Evolutionary conservation across 495 filamentous ascomycete genomes (phyloP), one percentile per base, ranked within the genome.

Genomic region (Bacidia rubella): DNA sequence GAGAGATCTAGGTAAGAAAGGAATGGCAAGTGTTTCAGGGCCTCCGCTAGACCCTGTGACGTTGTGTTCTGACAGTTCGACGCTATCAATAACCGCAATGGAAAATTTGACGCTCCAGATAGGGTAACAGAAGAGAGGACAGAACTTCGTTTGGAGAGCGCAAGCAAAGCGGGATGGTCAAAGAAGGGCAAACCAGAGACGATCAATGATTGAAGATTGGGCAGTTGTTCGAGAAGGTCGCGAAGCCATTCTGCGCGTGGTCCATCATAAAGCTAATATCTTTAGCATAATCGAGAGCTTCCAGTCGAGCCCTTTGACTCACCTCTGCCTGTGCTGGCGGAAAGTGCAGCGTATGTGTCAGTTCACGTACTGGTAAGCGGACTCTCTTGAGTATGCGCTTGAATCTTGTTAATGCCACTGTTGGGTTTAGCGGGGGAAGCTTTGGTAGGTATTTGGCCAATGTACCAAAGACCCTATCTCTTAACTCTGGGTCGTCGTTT

Each of bases 341-440:
- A n/a, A 84, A 68, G 63, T 83, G 78, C 29, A 84, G 70, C 0
- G 80, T 84, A 58, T 82, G 80, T 12, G 77, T 81, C 26, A 80
- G 62, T 41, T 70, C 66, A 23, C 78, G 66, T 19, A 82, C 74
- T 49, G 71, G 67, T 43, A 66, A 61, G 21, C 80, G 68, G 5
- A 77, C 73, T 65, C 71, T 71, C 52, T 65, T 72, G 21, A 84
- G 66, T 9, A 75, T 78, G 49, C 78, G 73, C 60, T 75, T 74
- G 64, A 84, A 82, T 52, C 74, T 69, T 11, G 79, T 81, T 44
- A 84, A 63, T 11, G 79, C 80, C 29, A 82, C 77, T 79, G 22
- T n/a, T 10, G 35, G 19, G 25, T 47, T n/a, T n/a, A n/a, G n/a
- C n/a, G n/a, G n/a, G n/a, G n/a, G n/a, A n/a, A n/a, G n/a, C n/a